Evolutionary conservation across 345 rosid species (phyloP), one percentile per base, ranked within the genome.

Genomic region (Raphanus sativus): DNA sequence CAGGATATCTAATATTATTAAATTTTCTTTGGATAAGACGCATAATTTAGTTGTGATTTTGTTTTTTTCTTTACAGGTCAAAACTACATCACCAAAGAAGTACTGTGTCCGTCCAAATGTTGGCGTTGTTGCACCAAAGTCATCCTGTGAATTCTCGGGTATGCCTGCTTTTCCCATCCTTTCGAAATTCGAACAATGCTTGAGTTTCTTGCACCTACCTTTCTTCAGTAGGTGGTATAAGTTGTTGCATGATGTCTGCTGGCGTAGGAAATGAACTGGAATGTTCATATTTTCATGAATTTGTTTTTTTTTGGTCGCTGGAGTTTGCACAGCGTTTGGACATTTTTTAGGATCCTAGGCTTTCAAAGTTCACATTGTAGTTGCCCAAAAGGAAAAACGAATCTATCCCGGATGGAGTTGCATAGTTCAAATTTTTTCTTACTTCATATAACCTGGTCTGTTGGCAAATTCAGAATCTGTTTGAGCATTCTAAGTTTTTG

Each of bases 71-170:
- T 62, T 76, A 29, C 91, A 96, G 98, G 91, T 96, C 70, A 96
- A 96, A 85, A 93, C 99, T 61, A 96, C 99, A 25, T 85, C 96
- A 36, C 99, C 99, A 0, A 91, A 86, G 86, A 96, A 91, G 84
- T 96, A 96, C 74, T 87, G 89, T 42, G 99, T 96, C 70, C 88
- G 93, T 55, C 97, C 98, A 56, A 96, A 96, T 87, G 89, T 88
- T 77, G 98, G 97, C 30, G 40, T 90, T 79, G 75, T 91, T 74
- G 68, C 67, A 77, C 97, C 97, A 62, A 89, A 91, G 40, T 87
- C 97, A 75, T 50, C 83, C 36, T 79, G 70, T 83, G 89, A 85
- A 77, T 91, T 96, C 83, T 79, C 84, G 24, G 96, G 99, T 93
- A 87, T 40, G 75, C 12, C 40, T 38, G 60, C 30, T 61, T 13